Evolutionary conservation across 176 grass and related monocot genomes (phyloP).

Genomic region (Oryza coarctata): DNA sequence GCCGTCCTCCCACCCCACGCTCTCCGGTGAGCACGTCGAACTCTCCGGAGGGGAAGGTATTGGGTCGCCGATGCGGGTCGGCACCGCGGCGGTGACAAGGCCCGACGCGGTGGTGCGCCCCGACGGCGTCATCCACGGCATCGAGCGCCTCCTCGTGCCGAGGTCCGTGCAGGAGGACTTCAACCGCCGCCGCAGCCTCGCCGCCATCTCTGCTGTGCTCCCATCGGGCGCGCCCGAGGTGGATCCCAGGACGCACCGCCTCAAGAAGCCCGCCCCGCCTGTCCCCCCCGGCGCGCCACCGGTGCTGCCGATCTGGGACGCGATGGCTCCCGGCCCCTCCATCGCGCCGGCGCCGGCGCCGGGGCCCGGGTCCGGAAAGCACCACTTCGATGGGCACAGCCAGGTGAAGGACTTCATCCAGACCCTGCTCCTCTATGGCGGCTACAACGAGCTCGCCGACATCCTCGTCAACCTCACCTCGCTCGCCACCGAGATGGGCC

Average conservation of each 20-base stretch:
- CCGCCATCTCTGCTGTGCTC: constrained; percentile 52
- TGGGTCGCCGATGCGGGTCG: neutral
- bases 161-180: constrained; percentile 78
- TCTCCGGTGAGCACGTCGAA: constrained; percentile 52
- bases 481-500: constrained; percentile 75
- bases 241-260: constrained; percentile 66
- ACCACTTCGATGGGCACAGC: constrained; percentile 62
- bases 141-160: constrained; percentile 61
- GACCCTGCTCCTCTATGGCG: constrained; percentile 63
- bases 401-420: constrained; percentile 93
- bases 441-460: constrained; percentile 85
- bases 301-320: constrained; percentile 54
- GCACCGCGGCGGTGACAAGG: constrained; percentile 15
- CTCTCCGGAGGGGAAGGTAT: neutral
- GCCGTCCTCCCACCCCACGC: constrained; percentile 33
- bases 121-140: constrained; percentile 71
- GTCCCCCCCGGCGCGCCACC: constrained; percentile 42
- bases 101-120: constrained; percentile 53
- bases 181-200: constrained; percentile 72
- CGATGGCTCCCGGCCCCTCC: constrained; percentile 54
- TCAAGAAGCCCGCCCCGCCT: constrained; percentile 66
- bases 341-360: constrained; percentile 65
- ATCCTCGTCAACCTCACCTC: constrained; percentile 81
- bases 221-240: constrained; percentile 67
- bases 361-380: constrained; percentile 55